Base-by-base conservation (phyloP, 352 stramenopile genomes). In the Pythium rishiriense region DNA sequence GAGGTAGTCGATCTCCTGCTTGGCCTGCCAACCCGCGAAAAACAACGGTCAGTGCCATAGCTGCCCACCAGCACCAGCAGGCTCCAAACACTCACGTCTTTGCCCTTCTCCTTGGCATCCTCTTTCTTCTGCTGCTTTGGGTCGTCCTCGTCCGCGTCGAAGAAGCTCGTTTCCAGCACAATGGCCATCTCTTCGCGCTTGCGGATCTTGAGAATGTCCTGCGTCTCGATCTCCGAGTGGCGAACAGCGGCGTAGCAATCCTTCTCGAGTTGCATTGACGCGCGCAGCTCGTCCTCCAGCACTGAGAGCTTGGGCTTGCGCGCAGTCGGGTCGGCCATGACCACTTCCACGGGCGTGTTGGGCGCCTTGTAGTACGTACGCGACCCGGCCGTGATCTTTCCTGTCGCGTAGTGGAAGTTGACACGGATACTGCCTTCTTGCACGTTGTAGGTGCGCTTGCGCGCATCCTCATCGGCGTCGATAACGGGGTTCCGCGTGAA, bases 401-500 rank as follows among this genome's bases (percentile, higher is more conserved):
- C 89, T 8, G 94, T 91, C 0, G 87, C 88, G 63, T 97, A 97
- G 75, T 98, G 94, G 61, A 89, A 98, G 35, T 91, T 78, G 7
- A 96, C 91, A 29, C 79, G 78, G 26, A 98, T 96, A n/a, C 66
- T 85, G 8, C 88, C 91, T 58, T 98, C 90, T 8, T 92, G 76
- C 0, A 98, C 75, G 64, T 96, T 94, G 72, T 96, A 98, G 26
- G 81, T 92, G n/a, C 87, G 76, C 68, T 97, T 97, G 7, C 87
- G 81, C 14, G 94, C 81, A 68, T 98, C 85, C 26, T 92, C 78
- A 58, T 92, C 83, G 6, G 85, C 87, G 10, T 65, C 53, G 15
- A 81, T 39, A 0, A 47, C 19, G 2, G 57, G 8, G 55, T 96
- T 90, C 11, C 93, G 87, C 3, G 75, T 75, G 65, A 96, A 97